Base-by-base conservation (phyloP, 2,329 filamentous ascomycete genomes). In the Fusarium mangiferae region DNA sequence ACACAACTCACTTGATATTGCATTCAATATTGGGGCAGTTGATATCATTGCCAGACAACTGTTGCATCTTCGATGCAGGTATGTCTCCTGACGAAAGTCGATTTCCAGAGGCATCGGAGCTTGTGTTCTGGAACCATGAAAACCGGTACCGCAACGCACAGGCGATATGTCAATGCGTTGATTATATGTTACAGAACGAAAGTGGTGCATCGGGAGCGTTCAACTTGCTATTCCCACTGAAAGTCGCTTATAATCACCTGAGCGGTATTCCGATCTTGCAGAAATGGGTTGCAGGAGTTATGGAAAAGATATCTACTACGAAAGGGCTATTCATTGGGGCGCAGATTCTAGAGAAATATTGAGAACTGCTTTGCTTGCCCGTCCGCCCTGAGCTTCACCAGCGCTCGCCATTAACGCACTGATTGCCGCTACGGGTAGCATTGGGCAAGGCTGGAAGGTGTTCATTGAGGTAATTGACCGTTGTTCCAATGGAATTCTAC, bases 121-220 rank as follows among this genome's bases (percentile, higher is more conserved):
- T 61, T 1, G 20, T 35, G 4, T 56, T 61, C 3, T 35, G 48
- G n/a, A 35, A 35, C 10, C 48, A 61, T 41, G 18, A 61, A 1
- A n/a, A 61, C 18, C 48, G 58, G 6, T 12, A 61, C 8, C 36
- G 24, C 2, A 61, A 61, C 12, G 36, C 48, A 17, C 14, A n/a
- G 20, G 36, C 48, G 5, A 41, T 61, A 35, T 61, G 48, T 7
- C 36, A 54, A 35, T 55, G 58, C 14, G 58, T 61, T 12, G 18
- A 41, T 6, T 61, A 61, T 12, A 56, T 61, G 58, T 2, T 61
- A 6, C n/a, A 36, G 13, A 28, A 33, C 6, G 7, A 55, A 17
- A 11, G 38, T 15, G 28, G 28, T 42, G 58, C 48, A 26, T 61
- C 58, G 3, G 58, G 58, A 7, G 58, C 58, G 7, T 61, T 61